Base-by-base conservation (phyloP, 179 eudicot genomes). In the Pouteria campechiana region DNA sequence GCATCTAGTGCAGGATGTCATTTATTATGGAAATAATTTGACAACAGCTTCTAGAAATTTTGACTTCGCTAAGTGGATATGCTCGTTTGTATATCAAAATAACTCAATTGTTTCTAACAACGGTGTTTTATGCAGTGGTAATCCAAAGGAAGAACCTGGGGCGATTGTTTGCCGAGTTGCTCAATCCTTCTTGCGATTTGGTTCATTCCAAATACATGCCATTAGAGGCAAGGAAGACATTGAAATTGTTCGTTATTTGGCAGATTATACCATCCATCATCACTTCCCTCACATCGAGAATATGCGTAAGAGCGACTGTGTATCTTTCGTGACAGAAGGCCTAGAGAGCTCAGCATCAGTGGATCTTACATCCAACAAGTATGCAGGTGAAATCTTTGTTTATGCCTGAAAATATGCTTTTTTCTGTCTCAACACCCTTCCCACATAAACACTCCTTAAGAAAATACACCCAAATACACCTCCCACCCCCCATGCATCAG, bases 131-230 rank as follows among this genome's bases (percentile, higher is more conserved):
- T 78, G 75, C 83, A 92, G 99, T 73, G 99, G 99, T 43, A 82
- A 92, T 71, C 70, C 99, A 41, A 92, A 87, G 85, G 99, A 92
- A 37, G 99, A 92, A 57, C 99, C 99, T 51, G 99, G 99, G 64
- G 99, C 99, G 30, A 58, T 92, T 48, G 92, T 87, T 42, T 92
- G 99, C 67, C 77, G 99, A 78, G 99, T 87, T 59, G 92, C 99
- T 50, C 94, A 65, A 32, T 92, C 99, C 40, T 92, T 92, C 69
- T 55, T 92, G 45, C 99, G 99, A 11, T 92, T 92, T 69, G 99
- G 99, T 59, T 87, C 99, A 35, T 92, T 61, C 66, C 96, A 92
- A 55, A 41, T 92, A 61, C 99, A 92, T 71, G 96, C 94, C 9
- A 62, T 85, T 29, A 82, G 96, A 72, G 94, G 88, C 35, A 77